Conservation (phyloP, 1,284 basidiomycete species). For the Pyrrhoderma lamaoense region DNA sequence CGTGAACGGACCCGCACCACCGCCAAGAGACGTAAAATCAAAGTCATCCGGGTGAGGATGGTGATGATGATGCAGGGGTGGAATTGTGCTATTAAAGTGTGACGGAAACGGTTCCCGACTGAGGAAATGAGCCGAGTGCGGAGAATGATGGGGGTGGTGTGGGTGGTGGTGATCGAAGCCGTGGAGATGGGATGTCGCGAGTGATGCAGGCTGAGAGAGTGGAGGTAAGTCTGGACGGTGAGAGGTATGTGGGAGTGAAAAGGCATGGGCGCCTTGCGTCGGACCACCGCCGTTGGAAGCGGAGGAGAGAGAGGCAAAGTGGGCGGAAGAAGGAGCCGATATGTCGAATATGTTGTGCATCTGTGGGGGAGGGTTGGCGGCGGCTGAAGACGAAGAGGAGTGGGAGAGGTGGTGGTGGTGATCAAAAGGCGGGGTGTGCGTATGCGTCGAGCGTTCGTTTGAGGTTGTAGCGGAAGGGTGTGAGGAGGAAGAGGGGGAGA, state of each 20-base stretch:
- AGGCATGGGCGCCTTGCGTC: conserved; percentile 2
- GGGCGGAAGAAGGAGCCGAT: conserved; percentile 34
- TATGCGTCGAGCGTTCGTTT: conserved; percentile 36
- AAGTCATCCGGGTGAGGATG: background rate
- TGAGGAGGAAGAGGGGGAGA: conserved; percentile 33
- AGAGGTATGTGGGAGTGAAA: conserved; percentile 17
- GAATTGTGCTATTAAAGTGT: conserved; percentile 18
- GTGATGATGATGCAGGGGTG: conserved; percentile 16
- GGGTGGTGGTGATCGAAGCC: conserved; percentile 12
- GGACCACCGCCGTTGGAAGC: background rate
- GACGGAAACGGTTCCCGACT: conserved; percentile 16
- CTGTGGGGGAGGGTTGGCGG: conserved; percentile 24
- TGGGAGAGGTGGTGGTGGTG: conserved; percentile 8
- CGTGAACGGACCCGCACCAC: conserved; percentile 7
- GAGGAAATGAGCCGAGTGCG: background rate
- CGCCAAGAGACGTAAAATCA: background rate
- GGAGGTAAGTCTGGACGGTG: conserved; percentile 15
- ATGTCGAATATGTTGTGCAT: conserved; percentile 72
- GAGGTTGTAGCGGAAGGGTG: conserved; percentile 26
- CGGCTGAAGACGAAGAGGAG: conserved; percentile 20
- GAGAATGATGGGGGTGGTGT: conserved; percentile 3
- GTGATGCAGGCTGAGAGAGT: conserved; percentile 14
- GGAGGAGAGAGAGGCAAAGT: conserved; percentile 16
- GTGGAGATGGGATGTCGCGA: conserved; percentile 14
- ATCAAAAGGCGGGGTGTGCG: conserved; percentile 21